Evolutionary conservation across 1,139 yeast species (phyloP), one percentile per base, ranked within the genome.

Genomic region (Nakaseomyces kungkrabaensis): DNA sequence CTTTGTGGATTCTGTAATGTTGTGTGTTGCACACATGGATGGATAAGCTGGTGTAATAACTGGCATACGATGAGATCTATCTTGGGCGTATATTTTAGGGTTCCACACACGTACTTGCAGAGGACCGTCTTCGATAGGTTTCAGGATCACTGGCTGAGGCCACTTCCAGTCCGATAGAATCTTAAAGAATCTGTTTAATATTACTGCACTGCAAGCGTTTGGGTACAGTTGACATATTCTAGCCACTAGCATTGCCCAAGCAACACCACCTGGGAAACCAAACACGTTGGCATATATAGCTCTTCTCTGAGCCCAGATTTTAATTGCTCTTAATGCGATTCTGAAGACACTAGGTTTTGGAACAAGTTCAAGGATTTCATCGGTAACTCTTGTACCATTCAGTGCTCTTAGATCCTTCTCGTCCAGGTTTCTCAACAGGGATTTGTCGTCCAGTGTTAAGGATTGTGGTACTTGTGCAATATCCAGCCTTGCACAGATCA

Each of bases 41-140:
- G 99, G 99, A 63, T 92, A 92, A 0, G 98, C 97, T 0, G 99
- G 99, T 0, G 99, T 92, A 50, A 92, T 92, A n/a, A 92, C 96
- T 0, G 99, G 99, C 98, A 92, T 94, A 57, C 82, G 74, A 68
- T 92, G 99, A 34, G 80, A 81, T 52, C 95, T 77, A 64, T 92
- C 99, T 57, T 80, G 86, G 1, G 90, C 82, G 62, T 92, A 92
- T 4, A 92, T 70, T 56, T 85, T 78, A 5, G 99, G 99, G 63
- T 92, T 92, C 99, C 99, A 92, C 4, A 92, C 95, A 54, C 96
- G 76, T 0, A 89, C 97, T 59, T 90, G 97, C 45, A 94, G 71
- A 0, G 98, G 97, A 0, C 98, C 98, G 68, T 90, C 97, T 63
- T 94, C 99, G 53, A 92, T 92, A 8, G 80, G 92, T 61, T 89